These are phyloP conservation scores for Hirschfeldia incana DNA, from an alignment of 345 rosid genomes.

Conservation along the genomic window DNA sequence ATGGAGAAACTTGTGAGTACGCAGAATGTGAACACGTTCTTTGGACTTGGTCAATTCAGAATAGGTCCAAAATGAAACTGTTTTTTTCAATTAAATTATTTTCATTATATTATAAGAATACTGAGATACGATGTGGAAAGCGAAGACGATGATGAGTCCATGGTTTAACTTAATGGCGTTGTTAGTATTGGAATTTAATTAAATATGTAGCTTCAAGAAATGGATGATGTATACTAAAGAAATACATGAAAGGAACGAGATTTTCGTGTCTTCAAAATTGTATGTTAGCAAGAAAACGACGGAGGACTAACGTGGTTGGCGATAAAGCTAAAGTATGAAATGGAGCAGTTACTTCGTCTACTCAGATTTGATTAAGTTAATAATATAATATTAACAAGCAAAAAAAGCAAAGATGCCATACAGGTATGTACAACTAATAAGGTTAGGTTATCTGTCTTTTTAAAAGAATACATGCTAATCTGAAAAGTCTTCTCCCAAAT, in stretches of 20 bases:
- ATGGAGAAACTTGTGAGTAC: not conserved
- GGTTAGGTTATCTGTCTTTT: constrained; percentile 27
- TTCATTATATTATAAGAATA: not conserved
- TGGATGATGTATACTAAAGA: not conserved
- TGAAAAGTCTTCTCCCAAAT: not conserved
- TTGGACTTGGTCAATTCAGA: not conserved
- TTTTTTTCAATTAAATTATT: not conserved
- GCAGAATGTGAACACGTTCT: constrained; percentile 3
- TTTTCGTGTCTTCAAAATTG: constrained; percentile 2
- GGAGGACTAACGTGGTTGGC: constrained; percentile 25
- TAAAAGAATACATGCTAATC: not conserved
- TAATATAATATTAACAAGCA: not conserved
- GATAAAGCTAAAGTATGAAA: not conserved
- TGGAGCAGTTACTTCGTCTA: constrained; percentile 25
- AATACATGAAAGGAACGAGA: constrained; percentile 13
- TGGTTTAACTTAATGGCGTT: constrained; percentile 11
- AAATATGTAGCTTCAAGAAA: not conserved
- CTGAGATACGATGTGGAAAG: not conserved
- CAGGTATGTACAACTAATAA: not conserved
- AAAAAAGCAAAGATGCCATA: not conserved
- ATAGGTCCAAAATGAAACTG: constrained; percentile 9
- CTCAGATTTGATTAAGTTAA: not conserved
- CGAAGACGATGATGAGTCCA: not conserved
- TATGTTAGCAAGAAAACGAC: constrained; percentile 4
- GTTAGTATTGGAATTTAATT: not conserved